These are phyloP conservation scores for Graphilbum sp. DNA, from an alignment of 2,329 filamentous ascomycete genomes.

Conservation along the genomic window DNA sequence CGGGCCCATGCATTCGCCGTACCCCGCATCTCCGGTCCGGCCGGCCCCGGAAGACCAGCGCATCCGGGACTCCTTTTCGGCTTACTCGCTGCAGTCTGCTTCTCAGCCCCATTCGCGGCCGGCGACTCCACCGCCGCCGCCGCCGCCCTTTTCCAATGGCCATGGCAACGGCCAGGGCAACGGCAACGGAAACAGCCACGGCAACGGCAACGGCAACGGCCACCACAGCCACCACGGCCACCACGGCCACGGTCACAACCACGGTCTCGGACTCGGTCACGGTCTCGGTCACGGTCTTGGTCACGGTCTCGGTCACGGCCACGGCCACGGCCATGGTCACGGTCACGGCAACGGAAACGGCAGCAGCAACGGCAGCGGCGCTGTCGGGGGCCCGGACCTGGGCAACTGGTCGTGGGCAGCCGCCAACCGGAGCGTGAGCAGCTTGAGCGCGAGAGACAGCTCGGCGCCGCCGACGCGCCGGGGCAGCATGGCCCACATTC, in stretches of 20 bases:
- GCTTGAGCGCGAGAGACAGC: conserved; percentile 33
- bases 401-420: conserved; percentile 41
- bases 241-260: conserved; percentile 10
- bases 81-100: conserved; percentile 31
- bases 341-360: neutral
- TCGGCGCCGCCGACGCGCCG: conserved; percentile 39
- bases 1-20: conserved; percentile 25
- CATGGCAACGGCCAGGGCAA: conserved; percentile 13
- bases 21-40: conserved; percentile 39
- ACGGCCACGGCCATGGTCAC: conserved; percentile 9
- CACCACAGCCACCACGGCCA: conserved; percentile 23
- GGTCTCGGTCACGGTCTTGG: conserved; percentile 13
- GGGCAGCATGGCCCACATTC: conserved; percentile 46
- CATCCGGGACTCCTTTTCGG: conserved; percentile 37
- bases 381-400: conserved; percentile 17
- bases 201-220: neutral
- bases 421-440: conserved; percentile 26
- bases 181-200: conserved; percentile 4
- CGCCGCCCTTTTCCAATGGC: conserved; percentile 32
- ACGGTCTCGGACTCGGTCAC: conserved; percentile 16
- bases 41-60: conserved; percentile 34
- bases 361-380: neutral
- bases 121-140: conserved; percentile 36
- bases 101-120: conserved; percentile 35
- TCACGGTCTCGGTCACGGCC: neutral